Evolutionary conservation across 495 filamentous ascomycete species (phyloP), one percentile per base, ranked within the genome.

Genomic region (Penicillium bovifimosum): DNA sequence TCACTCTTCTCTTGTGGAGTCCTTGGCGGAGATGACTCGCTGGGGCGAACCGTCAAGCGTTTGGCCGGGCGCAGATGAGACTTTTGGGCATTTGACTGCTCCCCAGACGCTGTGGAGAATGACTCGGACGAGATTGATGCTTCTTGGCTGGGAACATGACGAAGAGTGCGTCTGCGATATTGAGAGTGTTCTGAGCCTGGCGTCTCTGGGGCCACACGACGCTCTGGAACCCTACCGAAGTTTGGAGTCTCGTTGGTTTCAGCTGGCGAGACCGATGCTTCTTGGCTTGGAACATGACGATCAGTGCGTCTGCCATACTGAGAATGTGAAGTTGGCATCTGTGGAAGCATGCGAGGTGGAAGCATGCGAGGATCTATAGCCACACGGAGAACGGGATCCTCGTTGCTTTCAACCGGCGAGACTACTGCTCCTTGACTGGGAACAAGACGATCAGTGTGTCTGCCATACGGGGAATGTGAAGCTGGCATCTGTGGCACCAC

Each of bases 181-280:
- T 64, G 64, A 1, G n/a, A n/a, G n/a, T n/a, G n/a, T n/a, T n/a
- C n/a, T n/a, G n/a, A n/a, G n/a, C 62, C 55, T 26, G 68, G 51
- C 6, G 64, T 66, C 17, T 64, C 71, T 28, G 68, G 72, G 39
- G 68, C 43, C 20, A 53, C 63, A 29, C 58, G 62, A 47, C 65
- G 67, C 46, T 63, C 61, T 32, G 66, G 61, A 14, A 74, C 67
- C 29, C 59, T 63, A 18, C 69, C 67, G 35, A 62, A 45, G n/a
- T n/a, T n/a, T n/a, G n/a, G n/a, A n/a, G n/a, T n/a, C n/a, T n/a
- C n/a, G n/a, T n/a, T n/a, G n/a, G n/a, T n/a, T n/a, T n/a, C n/a
- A n/a, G n/a, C n/a, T n/a, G n/a, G n/a, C n/a, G n/a, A n/a, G n/a
- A n/a, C n/a, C n/a, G n/a, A n/a, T n/a, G n/a, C n/a, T n/a, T n/a